These are phyloP conservation scores for Hypoxylon rickii DNA, from an alignment of 495 filamentous ascomycete genomes.

Conservation along the genomic window DNA sequence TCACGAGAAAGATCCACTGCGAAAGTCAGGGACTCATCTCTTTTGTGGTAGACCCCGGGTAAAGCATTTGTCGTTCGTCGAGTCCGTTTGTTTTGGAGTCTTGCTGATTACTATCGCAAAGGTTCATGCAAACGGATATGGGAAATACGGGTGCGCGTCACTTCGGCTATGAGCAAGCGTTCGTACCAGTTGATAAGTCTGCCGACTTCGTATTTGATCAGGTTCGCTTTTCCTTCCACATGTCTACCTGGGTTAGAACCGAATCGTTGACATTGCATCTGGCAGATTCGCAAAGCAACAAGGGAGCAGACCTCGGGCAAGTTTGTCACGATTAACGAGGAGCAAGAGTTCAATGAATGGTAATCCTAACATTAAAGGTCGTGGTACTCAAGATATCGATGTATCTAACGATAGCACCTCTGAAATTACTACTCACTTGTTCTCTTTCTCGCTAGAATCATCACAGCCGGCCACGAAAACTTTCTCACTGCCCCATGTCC, in stretches of 20 bases:
- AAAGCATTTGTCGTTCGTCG: background rate
- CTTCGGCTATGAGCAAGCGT: slow-evolving; percentile 16
- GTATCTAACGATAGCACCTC: background rate
- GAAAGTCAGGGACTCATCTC: background rate
- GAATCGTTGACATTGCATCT: background rate
- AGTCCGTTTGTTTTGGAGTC: background rate
- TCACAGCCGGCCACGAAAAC: background rate
- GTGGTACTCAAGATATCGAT: background rate
- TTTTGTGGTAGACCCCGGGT: slow-evolving; percentile 40
- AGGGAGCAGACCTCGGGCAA: slow-evolving; percentile 15
- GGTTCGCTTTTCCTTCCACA: slow-evolving; percentile 1
- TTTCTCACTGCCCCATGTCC: background rate
- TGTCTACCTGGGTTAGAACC: background rate
- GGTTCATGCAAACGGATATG: slow-evolving; percentile 19
- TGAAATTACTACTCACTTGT: background rate
- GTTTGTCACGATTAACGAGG: background rate
- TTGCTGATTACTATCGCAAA: background rate
- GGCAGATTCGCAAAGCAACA: slow-evolving; percentile 7
- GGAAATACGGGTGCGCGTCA: slow-evolving; percentile 9
- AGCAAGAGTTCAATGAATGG: background rate
- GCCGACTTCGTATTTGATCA: slow-evolving; percentile 10
- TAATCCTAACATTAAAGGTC: background rate
- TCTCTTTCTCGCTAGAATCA: background rate
- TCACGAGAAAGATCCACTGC: slow-evolving; percentile 44
- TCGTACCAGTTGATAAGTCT: slow-evolving; percentile 1